A percentile compares a stretch with the other conserved stretches of the same genome.
Conservation (phyloP, 192 early-diverging fungal genomes). For the Coemansia sp. region DNA sequence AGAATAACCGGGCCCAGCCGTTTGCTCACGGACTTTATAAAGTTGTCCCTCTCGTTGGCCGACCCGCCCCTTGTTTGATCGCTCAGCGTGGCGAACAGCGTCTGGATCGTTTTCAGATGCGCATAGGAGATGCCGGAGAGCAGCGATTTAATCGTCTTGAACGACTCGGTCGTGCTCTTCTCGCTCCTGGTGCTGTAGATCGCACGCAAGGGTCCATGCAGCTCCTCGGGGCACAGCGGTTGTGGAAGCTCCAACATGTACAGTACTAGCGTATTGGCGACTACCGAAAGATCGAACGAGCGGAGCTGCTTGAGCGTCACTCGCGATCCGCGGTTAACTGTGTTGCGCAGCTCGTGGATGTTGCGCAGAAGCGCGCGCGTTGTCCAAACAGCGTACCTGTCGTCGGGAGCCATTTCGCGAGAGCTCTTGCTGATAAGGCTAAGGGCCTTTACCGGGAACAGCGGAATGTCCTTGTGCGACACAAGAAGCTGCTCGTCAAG, state of each 20-base stretch:
- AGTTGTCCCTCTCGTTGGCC: slow-evolving; percentile 14
- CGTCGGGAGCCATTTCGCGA: slow-evolving; percentile 38
- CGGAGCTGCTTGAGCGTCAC: slow-evolving; percentile 59
- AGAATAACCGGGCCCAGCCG: slow-evolving; percentile 51
- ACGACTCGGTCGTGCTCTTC: slow-evolving; percentile 28
- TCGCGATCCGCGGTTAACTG: slow-evolving; percentile 60
- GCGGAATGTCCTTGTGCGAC: slow-evolving; percentile 60
- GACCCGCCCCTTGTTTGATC: slow-evolving; percentile 21
- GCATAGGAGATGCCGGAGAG: slow-evolving; percentile 39
- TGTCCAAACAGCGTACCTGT: slow-evolving; percentile 63
- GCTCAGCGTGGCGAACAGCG: slow-evolving; percentile 33
- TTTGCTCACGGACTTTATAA: slow-evolving; percentile 32
- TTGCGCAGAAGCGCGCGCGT: slow-evolving; percentile 57
- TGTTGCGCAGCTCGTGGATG: slow-evolving; percentile 65
- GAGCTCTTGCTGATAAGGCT: slow-evolving; percentile 59
- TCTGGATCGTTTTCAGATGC: slow-evolving; percentile 43
- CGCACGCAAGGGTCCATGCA: slow-evolving; percentile 66
- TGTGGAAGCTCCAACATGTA: slow-evolving; percentile 74
- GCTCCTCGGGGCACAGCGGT: slow-evolving; percentile 65
- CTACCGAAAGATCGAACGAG: slow-evolving; percentile 56
- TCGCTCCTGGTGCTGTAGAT: slow-evolving; percentile 57
- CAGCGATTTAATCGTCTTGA: slow-evolving; percentile 20
- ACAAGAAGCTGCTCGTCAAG: slow-evolving; percentile 67
- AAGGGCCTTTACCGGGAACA: slow-evolving; percentile 61
- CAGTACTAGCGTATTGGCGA: slow-evolving; percentile 62